Base-by-base conservation (phyloP, 176 grass and related monocot species). In the Musa schizocarpa region DNA sequence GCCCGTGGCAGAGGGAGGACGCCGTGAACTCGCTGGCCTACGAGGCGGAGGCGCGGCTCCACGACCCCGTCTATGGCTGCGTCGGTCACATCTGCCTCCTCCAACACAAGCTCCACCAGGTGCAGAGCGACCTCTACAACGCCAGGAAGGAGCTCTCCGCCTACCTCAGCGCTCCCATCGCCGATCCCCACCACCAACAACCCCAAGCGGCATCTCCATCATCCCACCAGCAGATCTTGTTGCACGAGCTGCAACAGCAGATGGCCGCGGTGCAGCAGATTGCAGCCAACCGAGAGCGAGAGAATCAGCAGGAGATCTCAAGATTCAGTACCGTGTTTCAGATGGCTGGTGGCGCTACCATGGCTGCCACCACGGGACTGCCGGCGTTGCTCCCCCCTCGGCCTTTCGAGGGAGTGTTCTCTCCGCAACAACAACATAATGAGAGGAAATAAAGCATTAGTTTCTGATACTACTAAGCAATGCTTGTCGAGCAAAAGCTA, bases 21-120 rank as follows among this genome's bases (percentile, higher is more conserved):
- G 77, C 82, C 71, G 84, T 85, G 22, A 78, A 81, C 77, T 91
- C 88, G 27, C 82, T 96, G 75, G 86, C 86, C 82, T 91, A 96
- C 76, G 88, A 96, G 88, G 92, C 92, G 22, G 88, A 96, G 82
- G 88, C 88, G 56, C 86, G 88, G 59, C 11, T 96, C 78, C 86
- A 86, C 29, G 88, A 96, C 80, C 92, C 92, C 13, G 92, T 96
- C 78, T 96, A 91, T 59, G 88, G 88, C 75, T 89, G 92, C 77
- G 92, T 96, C 77, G 85, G 86, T 73, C 84, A 88, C 66, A 84
- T 96, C 74, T 84, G 86, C 13, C 79, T 86, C 19, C 88, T 96
- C 65, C 92, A 91, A 79, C 88, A 85, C 79, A 88, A 91, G 92
- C 80, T 87, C 57, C 63, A n/a, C 57, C 57, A 61, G 57, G 0